These are phyloP conservation scores for Pleoardoris graminearum DNA, from an alignment of 2,329 filamentous ascomycete species.

Conservation along the genomic window DNA sequence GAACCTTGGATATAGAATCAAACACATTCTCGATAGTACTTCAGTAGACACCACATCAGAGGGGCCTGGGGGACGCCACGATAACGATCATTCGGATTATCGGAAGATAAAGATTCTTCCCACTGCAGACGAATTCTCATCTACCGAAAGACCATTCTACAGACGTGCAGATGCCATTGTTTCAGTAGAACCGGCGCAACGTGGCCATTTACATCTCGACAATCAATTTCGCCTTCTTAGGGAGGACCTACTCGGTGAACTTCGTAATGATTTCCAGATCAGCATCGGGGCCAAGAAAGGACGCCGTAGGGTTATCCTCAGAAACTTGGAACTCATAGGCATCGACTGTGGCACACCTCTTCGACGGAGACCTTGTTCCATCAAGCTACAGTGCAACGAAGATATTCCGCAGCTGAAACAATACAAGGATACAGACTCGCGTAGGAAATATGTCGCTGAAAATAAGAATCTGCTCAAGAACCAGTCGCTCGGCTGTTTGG, in stretches of 20 bases:
- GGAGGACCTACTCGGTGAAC: constrained; percentile 70
- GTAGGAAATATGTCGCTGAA: constrained; percentile 53
- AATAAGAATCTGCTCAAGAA: constrained; percentile 60
- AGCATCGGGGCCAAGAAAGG: constrained; percentile 56
- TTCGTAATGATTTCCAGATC: constrained; percentile 63
- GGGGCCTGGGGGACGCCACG: constrained; percentile 68
- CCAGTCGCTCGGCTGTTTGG: constrained; percentile 63
- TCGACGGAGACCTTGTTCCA: constrained; percentile 30
- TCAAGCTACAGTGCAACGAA: constrained; percentile 49
- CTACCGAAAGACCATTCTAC: constrained; percentile 57
- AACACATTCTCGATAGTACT: constrained; percentile 51
- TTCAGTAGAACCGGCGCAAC: constrained; percentile 41
- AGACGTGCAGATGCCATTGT: constrained; percentile 56
- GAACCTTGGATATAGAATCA: constrained; percentile 60
- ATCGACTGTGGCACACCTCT: constrained; percentile 45
- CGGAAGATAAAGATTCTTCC: constrained; percentile 66
- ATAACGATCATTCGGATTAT: constrained; percentile 70
- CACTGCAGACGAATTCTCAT: constrained; percentile 66
- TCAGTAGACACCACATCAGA: constrained; percentile 46
- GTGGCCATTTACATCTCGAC: constrained; percentile 61
- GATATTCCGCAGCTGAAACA: constrained; percentile 53
- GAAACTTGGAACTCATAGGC: constrained; percentile 43
- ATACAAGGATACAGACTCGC: constrained; percentile 29
- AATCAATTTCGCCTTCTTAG: constrained; percentile 73
- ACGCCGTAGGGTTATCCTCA: constrained; percentile 47